Base-by-base conservation (phyloP, 2,329 filamentous ascomycete species). In the Sclerotinia borealis region DNA sequence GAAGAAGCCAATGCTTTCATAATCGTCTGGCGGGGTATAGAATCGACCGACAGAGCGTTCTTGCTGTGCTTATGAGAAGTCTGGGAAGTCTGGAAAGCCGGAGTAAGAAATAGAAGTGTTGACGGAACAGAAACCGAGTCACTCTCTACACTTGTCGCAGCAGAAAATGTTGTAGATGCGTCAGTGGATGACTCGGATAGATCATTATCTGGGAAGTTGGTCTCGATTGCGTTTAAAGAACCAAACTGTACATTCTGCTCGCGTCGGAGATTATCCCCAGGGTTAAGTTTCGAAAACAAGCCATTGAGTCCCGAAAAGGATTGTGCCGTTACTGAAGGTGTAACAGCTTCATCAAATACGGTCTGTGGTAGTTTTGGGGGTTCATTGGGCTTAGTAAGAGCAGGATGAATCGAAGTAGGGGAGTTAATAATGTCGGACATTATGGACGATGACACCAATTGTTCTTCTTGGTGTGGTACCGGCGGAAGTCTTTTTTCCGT, bases 1-100 rank as follows among this genome's bases (percentile, higher is more conserved):
- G 84, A 80, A 17, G 90, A 92, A 63, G 89, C 89, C 68, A 93
- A 78, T 7, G 90, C 90, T 78, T 95, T 93, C 79, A 93, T 85
- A 72, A 92, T 86, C 63, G 91, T 93, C 77, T 93, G 91, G 67
- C 86, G 86, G 15, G 91, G 90, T 68, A 93, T 68, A 8, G 73
- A 70, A 59, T 75, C 73, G 54, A 74, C 68, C 67, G 76, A 74
- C 37, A 74, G 64, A 8, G 72, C 72, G 72, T 70, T 70, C 64
- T 74, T 72, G 60, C 68, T 67, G 56, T 73, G 72, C n/a, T 60
- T 59, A 27, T 70, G 67, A 50, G 68, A 68, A 27, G 59, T 51
- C 43, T 67, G 69, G 22, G 65, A 43, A 27, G 59, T 51, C 43
- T 67, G 69, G 22, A 64, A 43, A 13, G 66, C 31, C 31, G 58